Conservation (phyloP, 805 yeast species). For the Kuraishia piskuri region DNA sequence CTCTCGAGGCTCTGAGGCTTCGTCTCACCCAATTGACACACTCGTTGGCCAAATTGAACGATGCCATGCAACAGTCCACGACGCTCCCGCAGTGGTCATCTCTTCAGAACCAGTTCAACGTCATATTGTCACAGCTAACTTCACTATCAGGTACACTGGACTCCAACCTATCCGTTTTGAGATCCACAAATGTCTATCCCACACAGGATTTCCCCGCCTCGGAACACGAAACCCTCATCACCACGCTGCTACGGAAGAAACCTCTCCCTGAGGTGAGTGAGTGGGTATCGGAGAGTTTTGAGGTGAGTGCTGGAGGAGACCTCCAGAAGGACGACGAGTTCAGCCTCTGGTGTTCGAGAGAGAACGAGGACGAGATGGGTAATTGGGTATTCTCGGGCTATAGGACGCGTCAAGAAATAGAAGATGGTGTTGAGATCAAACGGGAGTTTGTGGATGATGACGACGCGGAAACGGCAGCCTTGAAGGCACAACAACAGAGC, state of each 20-base stretch:
- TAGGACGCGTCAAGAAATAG: slow-evolving; percentile 40
- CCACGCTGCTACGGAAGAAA: slow-evolving; percentile 81
- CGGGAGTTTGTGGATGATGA: slow-evolving; percentile 9
- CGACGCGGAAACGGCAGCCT: slow-evolving; percentile 5
- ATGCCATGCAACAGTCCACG: slow-evolving; percentile 36
- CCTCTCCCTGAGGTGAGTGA: slow-evolving; percentile 83
- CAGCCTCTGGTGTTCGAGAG: slow-evolving; percentile 57
- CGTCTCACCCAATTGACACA: slow-evolving; percentile 55
- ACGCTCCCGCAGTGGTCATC: slow-evolving; percentile 46
- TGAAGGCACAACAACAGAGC: slow-evolving; percentile 15
- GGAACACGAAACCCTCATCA: slow-evolving; percentile 72
- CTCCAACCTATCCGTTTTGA: slow-evolving; percentile 48
- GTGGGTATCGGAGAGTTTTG: slow-evolving; percentile 48
- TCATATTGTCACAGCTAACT: slow-evolving; percentile 71
- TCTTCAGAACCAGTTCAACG: slow-evolving; percentile 77
- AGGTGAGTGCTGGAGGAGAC: slow-evolving; percentile 15
- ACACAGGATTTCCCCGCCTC: slow-evolving; percentile 77
- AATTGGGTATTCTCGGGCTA: slow-evolving; percentile 58
- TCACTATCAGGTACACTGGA: slow-evolving; percentile 68
- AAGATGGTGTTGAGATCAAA: slow-evolving; percentile 14
- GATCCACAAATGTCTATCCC: slow-evolving; percentile 73
- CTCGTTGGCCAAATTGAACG: slow-evolving; percentile 48
- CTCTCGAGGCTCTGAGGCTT: slow-evolving; percentile 54
- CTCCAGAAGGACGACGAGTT: slow-evolving; percentile 47
- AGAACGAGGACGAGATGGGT: slow-evolving; percentile 43